Evolutionary conservation across 2,329 filamentous ascomycete species (phyloP).

Genomic region (Blumeria graminis): DNA sequence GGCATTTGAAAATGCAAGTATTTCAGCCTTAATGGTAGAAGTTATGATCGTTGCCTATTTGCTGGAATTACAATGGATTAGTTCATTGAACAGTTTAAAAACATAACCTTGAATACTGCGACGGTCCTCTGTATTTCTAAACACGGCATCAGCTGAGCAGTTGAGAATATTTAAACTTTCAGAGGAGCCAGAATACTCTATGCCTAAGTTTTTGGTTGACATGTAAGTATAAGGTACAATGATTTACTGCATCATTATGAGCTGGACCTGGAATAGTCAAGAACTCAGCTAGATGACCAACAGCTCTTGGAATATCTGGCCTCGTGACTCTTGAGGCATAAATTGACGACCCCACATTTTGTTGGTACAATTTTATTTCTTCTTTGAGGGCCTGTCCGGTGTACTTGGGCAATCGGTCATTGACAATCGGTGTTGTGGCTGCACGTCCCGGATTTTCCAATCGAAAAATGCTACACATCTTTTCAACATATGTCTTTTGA

Average conservation of each 20-base stretch:
- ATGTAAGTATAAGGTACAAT: background rate
- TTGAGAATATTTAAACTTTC: background rate
- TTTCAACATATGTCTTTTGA: background rate
- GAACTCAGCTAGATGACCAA: background rate
- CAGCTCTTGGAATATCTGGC: background rate
- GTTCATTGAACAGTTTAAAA: background rate
- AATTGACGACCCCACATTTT: background rate
- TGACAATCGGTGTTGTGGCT: background rate
- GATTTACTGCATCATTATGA: background rate
- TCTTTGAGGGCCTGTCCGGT: background rate
- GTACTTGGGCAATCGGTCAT: background rate
- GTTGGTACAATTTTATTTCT: background rate
- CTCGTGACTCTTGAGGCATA: background rate
- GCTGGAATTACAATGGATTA: background rate
- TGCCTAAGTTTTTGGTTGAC: background rate
- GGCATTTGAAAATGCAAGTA: background rate
- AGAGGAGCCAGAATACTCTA: background rate
- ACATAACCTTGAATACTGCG: background rate
- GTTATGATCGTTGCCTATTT: background rate
- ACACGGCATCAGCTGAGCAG: background rate
- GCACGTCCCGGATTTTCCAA: no score
- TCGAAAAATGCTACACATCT: no score
- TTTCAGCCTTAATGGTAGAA: background rate
- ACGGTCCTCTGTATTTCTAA: background rate
- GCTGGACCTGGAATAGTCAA: background rate